Percentiles rank a stretch among this genome's conserved stretches.
Evolutionary conservation across 2,329 filamentous ascomycete species (phyloP).

Genomic region (Ceratocystis cubensis): DNA sequence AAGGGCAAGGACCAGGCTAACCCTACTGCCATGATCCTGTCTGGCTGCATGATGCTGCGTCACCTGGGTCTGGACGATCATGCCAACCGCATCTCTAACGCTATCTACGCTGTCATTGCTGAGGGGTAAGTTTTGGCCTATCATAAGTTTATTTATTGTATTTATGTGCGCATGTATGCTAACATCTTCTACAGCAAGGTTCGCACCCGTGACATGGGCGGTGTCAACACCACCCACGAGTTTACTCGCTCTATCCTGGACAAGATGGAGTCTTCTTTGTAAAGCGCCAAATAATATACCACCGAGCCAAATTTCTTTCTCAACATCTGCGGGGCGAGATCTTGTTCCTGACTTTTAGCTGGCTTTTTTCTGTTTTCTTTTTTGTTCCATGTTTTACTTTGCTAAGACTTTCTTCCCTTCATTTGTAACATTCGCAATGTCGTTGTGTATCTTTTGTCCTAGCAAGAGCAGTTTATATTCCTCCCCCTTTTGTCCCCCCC

Average conservation of each 20-base stretch:
- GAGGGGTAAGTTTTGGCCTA: slow-evolving; percentile 58
- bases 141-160: not conserved
- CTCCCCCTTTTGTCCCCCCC: not conserved
- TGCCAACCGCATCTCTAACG: slow-evolving; percentile 94
- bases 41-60: slow-evolving; percentile 90
- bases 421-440: not conserved
- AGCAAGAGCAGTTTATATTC: slow-evolving; percentile 4
- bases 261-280: slow-evolving; percentile 61
- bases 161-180: slow-evolving; percentile 26
- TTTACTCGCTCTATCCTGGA: slow-evolving; percentile 90
- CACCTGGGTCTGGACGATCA: slow-evolving; percentile 96
- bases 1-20: slow-evolving; percentile 99
- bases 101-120: slow-evolving; percentile 63
- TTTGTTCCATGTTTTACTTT: not conserved
- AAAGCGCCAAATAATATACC: slow-evolving; percentile 10
- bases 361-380: not conserved
- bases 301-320: slow-evolving; percentile 1
- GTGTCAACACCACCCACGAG: slow-evolving; percentile 75
- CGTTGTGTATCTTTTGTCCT: not conserved
- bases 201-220: slow-evolving; percentile 93
- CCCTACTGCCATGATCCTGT: slow-evolving; percentile 89
- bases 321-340: not conserved
- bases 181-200: slow-evolving; percentile 49
- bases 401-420: not conserved
- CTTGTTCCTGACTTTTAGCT: not conserved